These are phyloP conservation scores for Epichloe baconii DNA, from an alignment of 2,329 filamentous ascomycete species.

Conservation along the genomic window DNA sequence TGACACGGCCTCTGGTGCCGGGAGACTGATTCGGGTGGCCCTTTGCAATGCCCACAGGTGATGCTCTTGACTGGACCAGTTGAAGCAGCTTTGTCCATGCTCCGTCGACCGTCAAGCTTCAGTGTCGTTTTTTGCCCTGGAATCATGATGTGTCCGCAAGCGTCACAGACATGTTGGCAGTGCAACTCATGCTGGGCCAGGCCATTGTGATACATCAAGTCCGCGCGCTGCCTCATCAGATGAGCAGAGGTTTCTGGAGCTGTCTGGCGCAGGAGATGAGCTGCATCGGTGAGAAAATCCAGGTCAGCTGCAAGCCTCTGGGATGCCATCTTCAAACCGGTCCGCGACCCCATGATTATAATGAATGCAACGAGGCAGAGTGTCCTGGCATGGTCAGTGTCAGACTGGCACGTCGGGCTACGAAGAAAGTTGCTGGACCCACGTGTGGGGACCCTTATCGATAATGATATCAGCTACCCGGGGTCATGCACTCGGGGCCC, in stretches of 20 bases:
- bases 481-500: not conserved
- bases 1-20: conserved; percentile 20
- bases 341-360: not conserved
- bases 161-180: conserved; percentile 40
- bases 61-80: conserved; percentile 13
- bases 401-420: not conserved
- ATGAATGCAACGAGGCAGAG: not conserved
- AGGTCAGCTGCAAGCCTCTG: conserved; percentile 13
- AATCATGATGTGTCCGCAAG: conserved; percentile 49
- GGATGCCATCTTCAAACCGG: conserved; percentile 7
- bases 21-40: conserved; percentile 28
- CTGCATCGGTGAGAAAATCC: conserved; percentile 42
- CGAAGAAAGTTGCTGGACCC: not conserved
- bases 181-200: conserved; percentile 33
- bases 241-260: conserved; percentile 46
- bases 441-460: not conserved
- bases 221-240: conserved; percentile 41
- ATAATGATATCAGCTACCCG: not conserved
- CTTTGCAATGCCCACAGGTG: conserved; percentile 32
- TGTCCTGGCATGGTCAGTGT: not conserved
- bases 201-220: conserved; percentile 34
- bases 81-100: not conserved
- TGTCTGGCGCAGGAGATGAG: conserved; percentile 38
- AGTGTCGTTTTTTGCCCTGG: conserved; percentile 32
- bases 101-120: conserved; percentile 20